A percentile compares a stretch with the other conserved stretches of the same genome.
phyloP scores from a whole-genome alignment of 805 yeast species.

The Yarrowia sp. region DNA sequence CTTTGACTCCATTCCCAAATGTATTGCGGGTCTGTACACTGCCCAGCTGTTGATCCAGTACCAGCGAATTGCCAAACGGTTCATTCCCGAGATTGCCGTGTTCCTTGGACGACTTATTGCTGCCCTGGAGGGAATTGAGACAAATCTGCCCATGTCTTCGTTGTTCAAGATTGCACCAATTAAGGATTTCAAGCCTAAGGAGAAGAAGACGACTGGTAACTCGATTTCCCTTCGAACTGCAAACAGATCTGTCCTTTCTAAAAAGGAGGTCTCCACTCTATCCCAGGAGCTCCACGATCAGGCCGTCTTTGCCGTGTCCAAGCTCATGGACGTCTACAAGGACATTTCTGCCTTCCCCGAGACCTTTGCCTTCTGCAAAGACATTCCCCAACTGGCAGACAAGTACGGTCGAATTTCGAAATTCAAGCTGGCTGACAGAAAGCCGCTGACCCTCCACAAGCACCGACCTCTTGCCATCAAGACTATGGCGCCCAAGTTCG shows the following conservation, averaged over 20 bases:
- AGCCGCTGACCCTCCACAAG: slow-evolving; percentile 79
- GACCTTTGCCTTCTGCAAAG: slow-evolving; percentile 50
- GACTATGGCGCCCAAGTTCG: slow-evolving; percentile 87
- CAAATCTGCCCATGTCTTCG: slow-evolving; percentile 52
- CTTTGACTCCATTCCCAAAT: slow-evolving; percentile 51
- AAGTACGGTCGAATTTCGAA: slow-evolving; percentile 60
- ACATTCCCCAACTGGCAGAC: slow-evolving; percentile 43
- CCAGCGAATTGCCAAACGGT: slow-evolving; percentile 81
- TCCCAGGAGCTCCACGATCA: slow-evolving; percentile 24
- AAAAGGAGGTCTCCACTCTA: slow-evolving; percentile 7
- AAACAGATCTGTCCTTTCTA: slow-evolving; percentile 6
- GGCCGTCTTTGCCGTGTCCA: slow-evolving; percentile 23
- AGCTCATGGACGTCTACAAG: slow-evolving; percentile 53
- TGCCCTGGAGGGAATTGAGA: slow-evolving; percentile 58
- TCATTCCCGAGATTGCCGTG: slow-evolving; percentile 75
- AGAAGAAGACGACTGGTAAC: too few relatives aligned
- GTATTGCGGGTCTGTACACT: slow-evolving; percentile 70
- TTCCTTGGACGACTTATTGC: slow-evolving; percentile 49
- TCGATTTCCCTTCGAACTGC: slow-evolving; percentile 9
- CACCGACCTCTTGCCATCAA: slow-evolving; percentile 87
- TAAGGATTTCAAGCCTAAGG: not conserved
- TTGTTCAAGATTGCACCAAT: slow-evolving; percentile 35
- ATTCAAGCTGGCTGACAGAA: slow-evolving; percentile 59
- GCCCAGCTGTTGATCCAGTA: slow-evolving; percentile 70
- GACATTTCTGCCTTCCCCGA: slow-evolving; percentile 69